Evolutionary conservation across 108 stramenopile species (phyloP), one percentile per base, ranked within the genome.

Genomic region (Nitzschia sp.): DNA sequence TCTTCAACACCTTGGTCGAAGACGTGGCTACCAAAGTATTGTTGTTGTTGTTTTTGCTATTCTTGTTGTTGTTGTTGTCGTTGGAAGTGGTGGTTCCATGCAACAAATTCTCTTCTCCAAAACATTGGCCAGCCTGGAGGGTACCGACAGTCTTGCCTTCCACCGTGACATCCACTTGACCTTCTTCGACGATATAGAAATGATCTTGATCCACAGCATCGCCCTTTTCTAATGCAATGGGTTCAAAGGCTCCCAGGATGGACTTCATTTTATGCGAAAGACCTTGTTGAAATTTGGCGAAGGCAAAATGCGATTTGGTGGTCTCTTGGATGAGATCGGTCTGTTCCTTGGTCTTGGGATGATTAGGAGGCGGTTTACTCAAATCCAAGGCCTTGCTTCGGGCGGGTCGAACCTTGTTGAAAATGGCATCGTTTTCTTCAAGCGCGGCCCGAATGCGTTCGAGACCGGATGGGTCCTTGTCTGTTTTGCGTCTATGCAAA

Each of bases 131-230:
- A 12, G 76, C 40, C 21, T 53, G 68, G 17, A 80, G 29, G 26
- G 83, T 74, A 21, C 78, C 78, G 57, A 69, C 82, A 10, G 42
- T 44, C 7, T 63, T 64, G 21, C 77, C 82, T 40, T 81, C 83
- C 3, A 66, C 57, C 20, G 53, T 10, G 40, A 85, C 70, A 57
- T 85, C 80, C 0, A 70, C 70, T 34, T 52, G 67, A 3, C 94
- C 94, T 55, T 81, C 67, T 54, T 87, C 79, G 43, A 92, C 68
- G 57, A 93, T 86, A 79, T 71, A 86, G 60, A 95, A 93, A 53
- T 91, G 87, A 20, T 91, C 94, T 0, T 62, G 39, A 7, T 91
- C 86, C 51, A 95, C 92, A 8, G 44, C 55, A 1, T 65, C 61
- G 2, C 80, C 79, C 0, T 25, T 46, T 41, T 58, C 20, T 37